Evolutionary conservation across 306 rosid genomes (phyloP).

Genomic region (Benincasa hispida): DNA sequence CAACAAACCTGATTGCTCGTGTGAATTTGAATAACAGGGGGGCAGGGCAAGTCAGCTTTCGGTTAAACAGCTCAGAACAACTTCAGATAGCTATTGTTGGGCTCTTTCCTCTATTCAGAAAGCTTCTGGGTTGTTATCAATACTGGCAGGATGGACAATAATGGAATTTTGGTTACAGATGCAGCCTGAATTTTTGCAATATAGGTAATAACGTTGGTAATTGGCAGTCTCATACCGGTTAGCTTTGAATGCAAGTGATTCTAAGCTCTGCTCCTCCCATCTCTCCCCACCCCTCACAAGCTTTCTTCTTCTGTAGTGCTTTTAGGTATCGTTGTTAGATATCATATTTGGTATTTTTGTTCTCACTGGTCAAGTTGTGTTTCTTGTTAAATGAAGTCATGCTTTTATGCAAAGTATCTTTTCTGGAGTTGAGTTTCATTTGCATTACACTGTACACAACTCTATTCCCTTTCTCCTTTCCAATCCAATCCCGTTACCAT

Average conservation of each 20-base stretch:
- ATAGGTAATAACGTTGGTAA: slow-evolving; percentile 19
- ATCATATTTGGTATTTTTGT: slow-evolving; percentile 27
- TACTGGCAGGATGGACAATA: slow-evolving; percentile 53
- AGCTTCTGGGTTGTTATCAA: slow-evolving; percentile 38
- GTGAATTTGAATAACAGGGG: slow-evolving; percentile 85
- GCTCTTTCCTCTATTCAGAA: slow-evolving; percentile 59
- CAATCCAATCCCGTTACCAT: not conserved
- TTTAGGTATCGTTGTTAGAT: slow-evolving; percentile 32
- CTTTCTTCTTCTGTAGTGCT: slow-evolving; percentile 15
- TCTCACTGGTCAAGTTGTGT: slow-evolving; percentile 25
- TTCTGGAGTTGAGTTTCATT: slow-evolving; percentile 17
- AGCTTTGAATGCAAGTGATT: slow-evolving; percentile 27
- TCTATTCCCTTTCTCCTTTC: not conserved
- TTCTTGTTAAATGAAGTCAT: slow-evolving; percentile 12
- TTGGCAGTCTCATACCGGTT: slow-evolving; percentile 20
- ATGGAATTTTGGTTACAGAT: slow-evolving; percentile 19
- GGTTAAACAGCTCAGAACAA: slow-evolving; percentile 88
- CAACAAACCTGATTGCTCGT: slow-evolving; percentile 66
- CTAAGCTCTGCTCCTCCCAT: slow-evolving; percentile 17
- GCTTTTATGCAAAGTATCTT: slow-evolving; percentile 13
- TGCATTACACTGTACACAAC: not conserved
- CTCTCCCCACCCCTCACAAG: slow-evolving; percentile 3
- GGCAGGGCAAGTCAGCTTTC: slow-evolving; percentile 78
- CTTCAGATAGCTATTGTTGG: slow-evolving; percentile 71
- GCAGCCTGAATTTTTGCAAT: slow-evolving; percentile 26